Base-by-base conservation (phyloP, 371 early-diverging fungal species). In the Conidiobolus incongruus region DNA sequence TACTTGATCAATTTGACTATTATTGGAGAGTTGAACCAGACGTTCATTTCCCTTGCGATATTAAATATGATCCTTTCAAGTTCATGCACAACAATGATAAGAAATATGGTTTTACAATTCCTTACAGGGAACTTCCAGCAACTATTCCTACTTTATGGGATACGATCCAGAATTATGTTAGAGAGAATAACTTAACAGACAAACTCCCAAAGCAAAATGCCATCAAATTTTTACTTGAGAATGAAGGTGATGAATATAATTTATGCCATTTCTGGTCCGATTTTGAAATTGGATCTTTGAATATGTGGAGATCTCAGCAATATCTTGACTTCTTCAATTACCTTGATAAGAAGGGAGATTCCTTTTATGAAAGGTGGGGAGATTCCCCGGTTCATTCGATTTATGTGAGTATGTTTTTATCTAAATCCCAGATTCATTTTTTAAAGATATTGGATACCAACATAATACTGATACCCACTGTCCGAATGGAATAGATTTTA, bases 1-100 rank as follows among this genome's bases (percentile, higher is more conserved):
- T 81, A 8, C 51, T 91, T 47, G 54, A 66, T 16, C 57, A 70
- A 22, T 83, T 71, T 44, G 83, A 90, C 35, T 95, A 77, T 55
- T 96, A 93, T 57, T 96, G 97, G 94, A 62, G 95, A 4, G 66
- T 95, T 12, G 94, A 93, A 57, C 94, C 94, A 1, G 76, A 68
- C 34, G 84, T 88, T 19, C 56, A 72, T 47, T 88, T 80, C 49
- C 62, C 56, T 40, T 95, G 94, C 52, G 74, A 85, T 47, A 68
- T 95, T 21, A 73, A 72, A 46, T 77, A 81, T 54, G 94, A 95
- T 55, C 88, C 88, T 1, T 94, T 95, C 54, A 54, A 70, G 46
- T 86, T 59, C 47, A 82, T 85, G 80, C 59, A 72, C 49, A 62
- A 78, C 38, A 79, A 77, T 50, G 70, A 77, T 39, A 81, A 82